Base-by-base conservation (phyloP, 306 rosid species). In the Lupinus albus region DNA sequence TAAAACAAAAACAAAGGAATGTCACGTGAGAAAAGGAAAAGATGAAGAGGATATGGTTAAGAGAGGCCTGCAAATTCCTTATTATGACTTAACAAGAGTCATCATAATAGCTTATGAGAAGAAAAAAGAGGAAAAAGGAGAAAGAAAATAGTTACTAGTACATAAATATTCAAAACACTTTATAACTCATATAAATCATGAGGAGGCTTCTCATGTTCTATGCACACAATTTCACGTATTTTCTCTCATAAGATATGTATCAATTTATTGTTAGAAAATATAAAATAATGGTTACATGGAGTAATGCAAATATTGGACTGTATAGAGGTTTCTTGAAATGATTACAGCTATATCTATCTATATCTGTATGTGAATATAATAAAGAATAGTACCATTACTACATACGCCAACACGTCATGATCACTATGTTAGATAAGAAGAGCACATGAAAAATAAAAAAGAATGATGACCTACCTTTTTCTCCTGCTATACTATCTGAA, bases 371-470 rank as follows among this genome's bases (percentile, higher is more conserved):
- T n/a, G n/a, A n/a, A n/a, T n/a, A n/a, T n/a, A n/a, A n/a, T n/a
- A n/a, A n/a, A n/a, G n/a, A n/a, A n/a, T n/a, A n/a, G n/a, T n/a
- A n/a, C n/a, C n/a, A 76, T 58, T n/a, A n/a, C 30, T 78, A 79
- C 59, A 80, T 85, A 84, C 90, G 95, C 95, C 92, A 87, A 86
- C 87, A 54, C 89, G 84, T 84, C 87, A 84, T 91, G 79, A 88
- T 86, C 89, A 83, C 90, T 71, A 50, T 51, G 69, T 78, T 76
- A 64, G 57, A 53, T 25, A 25, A 25, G 2, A 81, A 71, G 77
- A 53, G 4, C 30, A 3, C 30, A 25, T 76, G 52, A 74, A 81
- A 77, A 42, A 54, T 30, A 36, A 36, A 8, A 36, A 8, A 10
- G 1, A 42, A 42, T 42, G 4, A 42, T 42, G 47, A 25, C 4